Evolutionary conservation across 768 basidiomycete genomes (phyloP), one percentile per base, ranked within the genome.

Genomic region (Lactarius quietus): DNA sequence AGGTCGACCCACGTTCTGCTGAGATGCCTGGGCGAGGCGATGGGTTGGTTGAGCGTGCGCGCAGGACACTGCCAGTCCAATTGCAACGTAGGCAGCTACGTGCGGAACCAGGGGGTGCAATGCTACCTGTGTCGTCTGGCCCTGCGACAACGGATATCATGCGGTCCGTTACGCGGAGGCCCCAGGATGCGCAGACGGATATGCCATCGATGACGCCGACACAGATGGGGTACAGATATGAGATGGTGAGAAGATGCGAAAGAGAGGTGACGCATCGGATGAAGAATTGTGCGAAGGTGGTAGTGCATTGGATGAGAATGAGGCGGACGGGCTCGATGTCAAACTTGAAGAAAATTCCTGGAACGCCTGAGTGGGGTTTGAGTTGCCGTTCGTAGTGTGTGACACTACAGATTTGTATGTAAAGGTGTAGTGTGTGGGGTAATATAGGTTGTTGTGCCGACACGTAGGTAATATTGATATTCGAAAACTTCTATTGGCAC

Each of bases 341-440:
- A 74, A 93, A 98, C 76, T 98, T 97, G 88, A 98, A 97, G 81
- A 96, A 98, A 73, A 98, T 96, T 18, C 92, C 95, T 0, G 96
- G 95, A 0, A 93, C 88, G 8, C 91, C 92, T 18, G 80, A 78
- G 68, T 91, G 85, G 72, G 92, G 90, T 85, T n/a, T 78, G 3
- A 97, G 78, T 18, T 84, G 81, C 35, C 92, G 86, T 1, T 84
- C 86, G 70, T 98, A 96, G 76, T 97, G 93, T 0, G 93, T 97
- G 6, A 98, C 92, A 78, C n/a, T 98, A 98, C 75, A 95, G 92
- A 72, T 91, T 83, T 3, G 92, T 94, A 45, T 83, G 74, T 4
- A 93, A 76, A 5, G 90, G 88, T 0, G 64, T 38, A 15, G 83
- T 79, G 35, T 88, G 86, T 8, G 90, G 86, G 0, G 89, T 86